Conservation (phyloP, 257 asterid genomes). For the Echium plantagineum region DNA sequence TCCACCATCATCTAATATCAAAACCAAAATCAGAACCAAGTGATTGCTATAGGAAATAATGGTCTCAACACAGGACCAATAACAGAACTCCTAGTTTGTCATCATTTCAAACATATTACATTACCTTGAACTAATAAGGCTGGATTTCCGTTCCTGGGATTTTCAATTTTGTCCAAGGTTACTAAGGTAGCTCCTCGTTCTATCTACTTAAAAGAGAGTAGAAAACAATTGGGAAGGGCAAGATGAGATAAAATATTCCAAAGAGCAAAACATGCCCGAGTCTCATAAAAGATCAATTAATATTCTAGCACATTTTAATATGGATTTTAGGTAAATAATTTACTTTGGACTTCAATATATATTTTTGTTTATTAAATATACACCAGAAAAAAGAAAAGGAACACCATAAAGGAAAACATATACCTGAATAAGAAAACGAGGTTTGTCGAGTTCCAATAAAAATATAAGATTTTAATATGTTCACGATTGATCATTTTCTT, state of each 20-base stretch:
- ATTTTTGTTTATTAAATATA: too few species aligned
- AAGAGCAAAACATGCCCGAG: too few species aligned
- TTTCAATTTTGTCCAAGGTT: slow-evolving; percentile 43
- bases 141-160: slow-evolving; percentile 64
- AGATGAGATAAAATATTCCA: too few species aligned
- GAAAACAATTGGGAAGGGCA: neutral
- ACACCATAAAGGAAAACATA: too few species aligned
- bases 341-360: too few species aligned
- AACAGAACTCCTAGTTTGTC: neutral
- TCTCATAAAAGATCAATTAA: too few species aligned
- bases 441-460: too few species aligned
- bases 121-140: slow-evolving; percentile 81
- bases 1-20: slow-evolving; percentile 75
- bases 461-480: too few species aligned
- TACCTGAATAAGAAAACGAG: too few species aligned
- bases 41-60: neutral
- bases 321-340: neutral
- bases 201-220: neutral
- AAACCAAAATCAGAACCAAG: slow-evolving; percentile 3
- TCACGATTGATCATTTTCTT: too few species aligned
- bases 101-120: slow-evolving; percentile 1
- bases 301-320: neutral
- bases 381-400: too few species aligned
- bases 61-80: neutral
- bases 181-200: slow-evolving; percentile 74